Conservation (phyloP, 169 alveolate genomes). For the Perkinsus olseni region DNA sequence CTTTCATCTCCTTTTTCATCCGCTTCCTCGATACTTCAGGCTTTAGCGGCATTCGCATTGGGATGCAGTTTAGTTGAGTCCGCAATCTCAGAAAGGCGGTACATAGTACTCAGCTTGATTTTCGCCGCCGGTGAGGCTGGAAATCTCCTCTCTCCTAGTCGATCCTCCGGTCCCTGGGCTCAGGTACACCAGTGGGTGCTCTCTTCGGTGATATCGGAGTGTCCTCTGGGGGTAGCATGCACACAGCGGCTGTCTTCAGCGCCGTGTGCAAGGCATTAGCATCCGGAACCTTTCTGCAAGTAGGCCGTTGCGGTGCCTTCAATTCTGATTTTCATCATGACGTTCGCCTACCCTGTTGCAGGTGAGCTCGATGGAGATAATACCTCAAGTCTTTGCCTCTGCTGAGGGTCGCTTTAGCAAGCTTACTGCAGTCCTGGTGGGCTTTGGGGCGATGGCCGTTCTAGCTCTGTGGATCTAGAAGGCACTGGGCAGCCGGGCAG, state of each 20-base stretch:
- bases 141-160: neutral
- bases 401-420: neutral
- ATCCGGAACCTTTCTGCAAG: neutral
- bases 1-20: neutral
- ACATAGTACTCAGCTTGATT: neutral
- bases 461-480: neutral
- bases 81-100: neutral
- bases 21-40: too few species aligned
- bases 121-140: neutral
- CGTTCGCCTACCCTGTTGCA: neutral
- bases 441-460: neutral
- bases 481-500: neutral
- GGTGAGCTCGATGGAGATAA: neutral
- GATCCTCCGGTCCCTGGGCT: neutral
- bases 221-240: neutral
- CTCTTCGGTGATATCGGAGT: neutral
- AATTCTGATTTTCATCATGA: too few species aligned
- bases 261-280: neutral
- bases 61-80: neutral
- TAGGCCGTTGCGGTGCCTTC: neutral
- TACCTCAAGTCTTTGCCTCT: neutral
- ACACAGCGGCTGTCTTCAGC: neutral
- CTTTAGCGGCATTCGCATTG: neutral
- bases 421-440: neutral
- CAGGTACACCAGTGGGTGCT: neutral